Conservation (phyloP, 768 basidiomycete species). For the Tylopilus sp. region DNA sequence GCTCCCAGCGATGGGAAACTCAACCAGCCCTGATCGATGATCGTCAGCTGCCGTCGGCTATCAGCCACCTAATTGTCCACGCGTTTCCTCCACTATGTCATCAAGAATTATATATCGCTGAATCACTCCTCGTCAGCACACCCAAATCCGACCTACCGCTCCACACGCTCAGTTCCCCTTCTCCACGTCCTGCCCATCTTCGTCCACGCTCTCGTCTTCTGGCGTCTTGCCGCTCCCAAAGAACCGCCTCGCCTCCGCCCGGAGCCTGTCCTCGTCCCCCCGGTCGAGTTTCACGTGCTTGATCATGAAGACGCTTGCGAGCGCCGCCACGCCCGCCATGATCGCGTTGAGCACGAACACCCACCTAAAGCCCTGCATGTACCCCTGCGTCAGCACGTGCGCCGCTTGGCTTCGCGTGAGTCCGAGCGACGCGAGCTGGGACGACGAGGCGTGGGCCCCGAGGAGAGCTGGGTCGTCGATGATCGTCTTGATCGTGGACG, state of each 20-base stretch:
- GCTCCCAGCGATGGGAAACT: no score
- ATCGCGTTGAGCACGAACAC: not conserved
- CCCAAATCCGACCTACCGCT: no score
- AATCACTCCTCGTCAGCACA: no score
- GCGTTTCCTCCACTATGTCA: no score
- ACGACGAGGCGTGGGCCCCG: not conserved
- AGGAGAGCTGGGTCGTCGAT: slow-evolving; percentile 1
- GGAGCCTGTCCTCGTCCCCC: not conserved
- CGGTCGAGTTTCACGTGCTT: not conserved
- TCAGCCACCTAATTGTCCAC: no score
- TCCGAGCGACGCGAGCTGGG: slow-evolving; percentile 1
- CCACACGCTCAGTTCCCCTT: no score
- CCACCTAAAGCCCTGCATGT: not conserved
- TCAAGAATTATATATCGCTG: no score
- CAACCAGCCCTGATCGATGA: no score
- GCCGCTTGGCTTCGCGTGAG: not conserved
- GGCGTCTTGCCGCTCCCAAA: not conserved
- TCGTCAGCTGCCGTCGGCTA: no score
- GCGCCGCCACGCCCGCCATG: not conserved
- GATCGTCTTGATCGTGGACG: not conserved
- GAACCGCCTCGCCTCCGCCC: not conserved
- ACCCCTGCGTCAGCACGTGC: not conserved
- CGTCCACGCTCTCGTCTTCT: not conserved
- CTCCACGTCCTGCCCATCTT: not conserved
- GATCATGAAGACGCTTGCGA: slow-evolving; percentile 2